Conservation (phyloP, 495 filamentous ascomycete species). For the Penicillium crystallinum region DNA sequence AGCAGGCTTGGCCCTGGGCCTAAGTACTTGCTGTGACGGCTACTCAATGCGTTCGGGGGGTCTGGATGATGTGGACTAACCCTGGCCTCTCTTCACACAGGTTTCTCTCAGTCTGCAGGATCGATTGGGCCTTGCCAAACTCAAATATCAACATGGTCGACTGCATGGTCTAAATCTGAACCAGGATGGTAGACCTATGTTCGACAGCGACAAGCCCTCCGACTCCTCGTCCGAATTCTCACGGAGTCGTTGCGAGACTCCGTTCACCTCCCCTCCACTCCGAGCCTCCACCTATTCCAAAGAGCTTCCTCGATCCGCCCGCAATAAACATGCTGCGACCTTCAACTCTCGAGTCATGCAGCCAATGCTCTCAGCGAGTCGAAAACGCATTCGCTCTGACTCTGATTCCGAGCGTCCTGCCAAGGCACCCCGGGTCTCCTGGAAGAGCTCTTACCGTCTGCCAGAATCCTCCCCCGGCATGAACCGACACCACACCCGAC, state of each 20-base stretch:
- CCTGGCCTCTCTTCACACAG: constrained; percentile 39
- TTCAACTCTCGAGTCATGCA: constrained; percentile 43
- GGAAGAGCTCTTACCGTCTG: constrained; percentile 68
- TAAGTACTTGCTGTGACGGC: neutral
- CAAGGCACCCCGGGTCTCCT: constrained; percentile 53
- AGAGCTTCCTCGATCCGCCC: constrained; percentile 42
- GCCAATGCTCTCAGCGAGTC: constrained; percentile 43
- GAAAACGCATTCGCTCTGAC: constrained; percentile 67
- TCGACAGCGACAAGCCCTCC: constrained; percentile 48
- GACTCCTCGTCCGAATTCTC: constrained; percentile 71
- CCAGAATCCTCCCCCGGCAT: constrained; percentile 76
- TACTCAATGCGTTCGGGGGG: neutral
- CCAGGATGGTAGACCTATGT: constrained; percentile 54
- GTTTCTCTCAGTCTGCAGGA: constrained; percentile 88
- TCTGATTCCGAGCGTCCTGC: constrained; percentile 55
- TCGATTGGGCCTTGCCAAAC: constrained; percentile 88
- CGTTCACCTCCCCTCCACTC: constrained; percentile 40
- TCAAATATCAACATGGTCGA: constrained; percentile 87
- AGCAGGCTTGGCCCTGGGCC: neutral
- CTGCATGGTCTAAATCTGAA: constrained; percentile 44
- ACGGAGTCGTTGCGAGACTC: constrained; percentile 43
- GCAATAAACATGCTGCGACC: constrained; percentile 44
- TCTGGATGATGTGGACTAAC: constrained; percentile 6
- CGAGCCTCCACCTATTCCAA: constrained; percentile 39
- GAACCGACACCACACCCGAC: constrained; percentile 32